Percentiles rank a stretch among this genome's conserved stretches.
phyloP scores from a whole-genome alignment of 2,329 filamentous ascomycete genomes.

The Sclerotinia subarctica region DNA sequence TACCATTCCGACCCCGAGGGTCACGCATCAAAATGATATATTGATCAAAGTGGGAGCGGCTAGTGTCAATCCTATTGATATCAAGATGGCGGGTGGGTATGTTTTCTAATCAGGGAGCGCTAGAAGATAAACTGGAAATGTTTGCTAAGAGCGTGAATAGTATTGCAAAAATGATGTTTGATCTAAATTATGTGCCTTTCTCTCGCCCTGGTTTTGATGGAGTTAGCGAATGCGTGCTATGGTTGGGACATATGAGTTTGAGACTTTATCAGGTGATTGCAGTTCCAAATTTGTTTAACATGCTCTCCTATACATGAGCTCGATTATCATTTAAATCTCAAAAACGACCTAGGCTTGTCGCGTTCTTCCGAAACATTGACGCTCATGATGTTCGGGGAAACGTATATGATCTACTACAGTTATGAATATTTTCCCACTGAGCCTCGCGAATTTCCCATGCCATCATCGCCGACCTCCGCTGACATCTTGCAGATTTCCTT shows the following conservation, averaged over 20 bases:
- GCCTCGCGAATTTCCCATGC: neutral
- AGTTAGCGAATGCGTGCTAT: neutral
- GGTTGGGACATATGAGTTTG: neutral
- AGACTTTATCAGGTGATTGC: neutral
- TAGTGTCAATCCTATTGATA: conserved; percentile 46
- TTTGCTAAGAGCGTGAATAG: too few relatives aligned
- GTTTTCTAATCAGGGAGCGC: too few relatives aligned
- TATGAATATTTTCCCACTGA: too few relatives aligned
- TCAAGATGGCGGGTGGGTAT: conserved; percentile 40
- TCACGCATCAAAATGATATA: conserved; percentile 45
- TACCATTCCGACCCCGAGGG: conserved; percentile 46
- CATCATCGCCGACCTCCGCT: neutral
- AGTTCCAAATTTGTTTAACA: neutral
- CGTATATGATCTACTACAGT: neutral
- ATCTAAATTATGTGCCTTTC: neutral
- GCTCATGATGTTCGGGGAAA: neutral
- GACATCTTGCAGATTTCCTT: conserved; percentile 40
- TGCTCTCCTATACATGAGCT: neutral
- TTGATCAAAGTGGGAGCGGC: conserved; percentile 46
- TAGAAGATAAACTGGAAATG: too few relatives aligned
- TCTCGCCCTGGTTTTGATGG: neutral
- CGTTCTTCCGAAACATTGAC: neutral
- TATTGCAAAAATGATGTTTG: neutral
- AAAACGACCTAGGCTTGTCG: neutral
- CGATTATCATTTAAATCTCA: neutral